phyloP scores from a whole-genome alignment of 306 rosid genomes.

The Hippophae rhamnoides region DNA sequence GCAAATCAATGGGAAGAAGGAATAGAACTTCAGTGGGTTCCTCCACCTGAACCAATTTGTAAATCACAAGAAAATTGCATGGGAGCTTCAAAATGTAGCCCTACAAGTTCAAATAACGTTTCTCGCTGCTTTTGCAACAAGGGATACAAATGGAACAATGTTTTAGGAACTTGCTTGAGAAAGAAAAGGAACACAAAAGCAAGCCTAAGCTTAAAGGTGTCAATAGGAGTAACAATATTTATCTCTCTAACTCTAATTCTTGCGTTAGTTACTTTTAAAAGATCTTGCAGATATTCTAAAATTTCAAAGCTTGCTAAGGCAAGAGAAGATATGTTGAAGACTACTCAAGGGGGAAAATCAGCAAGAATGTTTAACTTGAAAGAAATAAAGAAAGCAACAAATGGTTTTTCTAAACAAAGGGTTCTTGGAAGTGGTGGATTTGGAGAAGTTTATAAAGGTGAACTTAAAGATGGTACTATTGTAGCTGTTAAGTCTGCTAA shows the following conservation, averaged over 20 bases:
- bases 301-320: constrained; percentile 41
- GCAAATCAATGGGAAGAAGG: constrained; percentile 79
- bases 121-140: constrained; percentile 57
- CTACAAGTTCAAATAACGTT: constrained; percentile 15
- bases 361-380: constrained; percentile 61
- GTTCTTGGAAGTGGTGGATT: constrained; percentile 80
- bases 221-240: constrained; percentile 34
- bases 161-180: constrained; percentile 42
- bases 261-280: constrained; percentile 27
- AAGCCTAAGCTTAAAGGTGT: constrained; percentile 33
- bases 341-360: constrained; percentile 41
- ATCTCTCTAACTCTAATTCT: constrained; percentile 34
- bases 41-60: constrained; percentile 70
- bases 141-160: constrained; percentile 58
- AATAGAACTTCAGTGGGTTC: constrained; percentile 78
- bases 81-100: constrained; percentile 42
- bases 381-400: constrained; percentile 77
- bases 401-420: constrained; percentile 50
- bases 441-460: constrained; percentile 90
- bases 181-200: constrained; percentile 28
- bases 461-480: constrained; percentile 56
- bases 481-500: constrained; percentile 88
- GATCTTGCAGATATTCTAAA: constrained; percentile 26
- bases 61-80: constrained; percentile 55
- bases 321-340: constrained; percentile 50